Conservation (phyloP, 1,284 basidiomycete species). For the Schizopora paradoxa region DNA sequence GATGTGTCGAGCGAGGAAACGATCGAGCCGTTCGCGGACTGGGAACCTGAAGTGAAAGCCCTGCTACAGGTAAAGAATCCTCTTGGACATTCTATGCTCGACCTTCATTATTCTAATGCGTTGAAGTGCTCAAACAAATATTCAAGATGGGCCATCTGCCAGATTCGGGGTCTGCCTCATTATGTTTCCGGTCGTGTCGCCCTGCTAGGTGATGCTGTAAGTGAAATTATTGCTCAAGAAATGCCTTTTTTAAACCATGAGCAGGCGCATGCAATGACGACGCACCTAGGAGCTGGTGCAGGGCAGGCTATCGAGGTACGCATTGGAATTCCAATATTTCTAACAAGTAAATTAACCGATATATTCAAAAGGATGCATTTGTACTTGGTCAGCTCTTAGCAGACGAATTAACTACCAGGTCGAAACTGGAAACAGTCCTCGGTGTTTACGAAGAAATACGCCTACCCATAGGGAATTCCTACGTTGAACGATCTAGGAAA, state of each 20-base stretch:
- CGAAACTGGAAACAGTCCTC: slow-evolving; percentile 20
- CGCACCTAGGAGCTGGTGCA: slow-evolving; percentile 36
- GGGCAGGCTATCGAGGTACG: slow-evolving; percentile 37
- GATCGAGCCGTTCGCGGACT: slow-evolving; percentile 20
- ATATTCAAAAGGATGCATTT: slow-evolving; percentile 30
- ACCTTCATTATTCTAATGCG: slow-evolving; percentile 6
- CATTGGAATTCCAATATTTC: background rate
- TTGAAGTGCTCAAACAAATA: slow-evolving; percentile 22
- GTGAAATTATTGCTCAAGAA: background rate
- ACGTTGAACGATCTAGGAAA: slow-evolving; percentile 10
- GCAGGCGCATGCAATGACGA: slow-evolving; percentile 37
- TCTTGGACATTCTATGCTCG: background rate
- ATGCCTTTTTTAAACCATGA: background rate
- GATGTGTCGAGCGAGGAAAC: slow-evolving; percentile 23
- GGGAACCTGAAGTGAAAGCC: slow-evolving; percentile 24
- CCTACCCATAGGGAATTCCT: slow-evolving; percentile 18
- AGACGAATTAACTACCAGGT: slow-evolving; percentile 18
- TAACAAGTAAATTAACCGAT: background rate
- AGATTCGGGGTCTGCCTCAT: slow-evolving; percentile 21
- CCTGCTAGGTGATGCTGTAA: slow-evolving; percentile 25
- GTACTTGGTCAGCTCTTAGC: slow-evolving; percentile 32
- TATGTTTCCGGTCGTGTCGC: slow-evolving; percentile 22
- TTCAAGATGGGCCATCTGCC: slow-evolving; percentile 25
- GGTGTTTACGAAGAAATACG: slow-evolving; percentile 25
- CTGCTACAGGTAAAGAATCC: slow-evolving; percentile 23